Percentiles rank a stretch among this genome's conserved stretches.
These are phyloP conservation scores for Gliomastix tumulicola DNA, from an alignment of 2,329 filamentous ascomycete genomes.

Conservation along the genomic window DNA sequence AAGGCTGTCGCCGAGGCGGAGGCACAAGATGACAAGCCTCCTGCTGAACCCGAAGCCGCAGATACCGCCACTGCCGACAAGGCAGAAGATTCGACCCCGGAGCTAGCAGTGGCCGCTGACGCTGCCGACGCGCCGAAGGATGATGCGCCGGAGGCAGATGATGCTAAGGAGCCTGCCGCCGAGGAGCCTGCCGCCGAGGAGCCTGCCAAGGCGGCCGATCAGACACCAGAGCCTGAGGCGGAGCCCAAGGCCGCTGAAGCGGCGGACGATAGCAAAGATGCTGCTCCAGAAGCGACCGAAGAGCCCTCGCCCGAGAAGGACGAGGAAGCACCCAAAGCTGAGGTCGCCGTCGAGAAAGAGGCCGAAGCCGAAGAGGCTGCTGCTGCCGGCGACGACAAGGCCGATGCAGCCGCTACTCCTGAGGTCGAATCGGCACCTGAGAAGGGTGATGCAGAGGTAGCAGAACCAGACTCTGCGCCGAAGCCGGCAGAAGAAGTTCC, in stretches of 20 bases:
- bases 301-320: not conserved
- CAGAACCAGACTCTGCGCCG: not conserved
- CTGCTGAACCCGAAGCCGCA: not conserved
- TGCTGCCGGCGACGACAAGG: not conserved
- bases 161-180: not conserved
- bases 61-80: not conserved
- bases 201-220: not conserved
- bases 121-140: no score
- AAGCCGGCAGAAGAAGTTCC: not conserved
- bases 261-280: not conserved
- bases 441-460: not conserved
- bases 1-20: constrained; percentile 1
- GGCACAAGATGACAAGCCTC: not conserved
- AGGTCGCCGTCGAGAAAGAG: no score
- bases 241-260: not conserved
- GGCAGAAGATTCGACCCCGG: no score
- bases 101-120: no score
- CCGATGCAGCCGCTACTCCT: not conserved
- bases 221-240: not conserved
- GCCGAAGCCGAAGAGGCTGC: not conserved
- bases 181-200: not conserved
- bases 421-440: not conserved
- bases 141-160: no score
- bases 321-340: not conserved
- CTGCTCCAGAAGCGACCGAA: not conserved